phyloP scores from a whole-genome alignment of 2,329 filamentous ascomycete species.

The Sporothrix globosa region DNA sequence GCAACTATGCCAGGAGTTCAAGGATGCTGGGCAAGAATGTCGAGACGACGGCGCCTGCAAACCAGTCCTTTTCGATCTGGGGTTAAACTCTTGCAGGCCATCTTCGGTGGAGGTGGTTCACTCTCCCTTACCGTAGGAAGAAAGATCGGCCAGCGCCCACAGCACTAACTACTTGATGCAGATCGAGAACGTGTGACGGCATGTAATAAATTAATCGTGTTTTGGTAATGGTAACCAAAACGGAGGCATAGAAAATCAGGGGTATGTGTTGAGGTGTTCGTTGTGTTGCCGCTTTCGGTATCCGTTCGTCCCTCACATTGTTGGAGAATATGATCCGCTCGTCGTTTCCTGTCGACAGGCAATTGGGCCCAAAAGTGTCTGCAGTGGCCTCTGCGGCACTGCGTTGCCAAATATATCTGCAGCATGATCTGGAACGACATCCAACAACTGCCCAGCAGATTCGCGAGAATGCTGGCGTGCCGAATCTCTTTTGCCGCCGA shows the following conservation, averaged over 20 bases:
- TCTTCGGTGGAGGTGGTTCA: not conserved
- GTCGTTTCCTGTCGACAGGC: not conserved
- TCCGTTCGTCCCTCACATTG: not conserved
- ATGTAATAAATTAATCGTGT: not conserved
- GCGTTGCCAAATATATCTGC: too few species aligned
- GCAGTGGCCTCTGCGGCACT: too few species aligned
- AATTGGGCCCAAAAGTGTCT: too few species aligned
- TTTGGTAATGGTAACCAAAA: not conserved
- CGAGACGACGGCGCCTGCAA: too few species aligned
- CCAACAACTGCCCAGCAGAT: too few species aligned
- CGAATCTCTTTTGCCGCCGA: constrained; percentile 2
- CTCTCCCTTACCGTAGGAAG: constrained; percentile 14
- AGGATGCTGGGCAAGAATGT: too few species aligned
- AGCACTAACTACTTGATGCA: not conserved
- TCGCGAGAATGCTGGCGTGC: too few species aligned
- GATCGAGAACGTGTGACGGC: not conserved
- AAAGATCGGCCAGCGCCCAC: constrained; percentile 12
- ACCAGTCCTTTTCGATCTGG: too few species aligned
- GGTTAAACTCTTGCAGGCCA: not conserved
- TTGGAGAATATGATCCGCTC: not conserved
- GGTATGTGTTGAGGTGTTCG: not conserved
- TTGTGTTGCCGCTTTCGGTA: not conserved
- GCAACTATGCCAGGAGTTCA: not conserved
- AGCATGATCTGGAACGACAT: too few species aligned
- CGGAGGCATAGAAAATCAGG: not conserved